Base-by-base conservation (phyloP, 2,329 filamentous ascomycete genomes). In the Orbilia brochopaga region DNA sequence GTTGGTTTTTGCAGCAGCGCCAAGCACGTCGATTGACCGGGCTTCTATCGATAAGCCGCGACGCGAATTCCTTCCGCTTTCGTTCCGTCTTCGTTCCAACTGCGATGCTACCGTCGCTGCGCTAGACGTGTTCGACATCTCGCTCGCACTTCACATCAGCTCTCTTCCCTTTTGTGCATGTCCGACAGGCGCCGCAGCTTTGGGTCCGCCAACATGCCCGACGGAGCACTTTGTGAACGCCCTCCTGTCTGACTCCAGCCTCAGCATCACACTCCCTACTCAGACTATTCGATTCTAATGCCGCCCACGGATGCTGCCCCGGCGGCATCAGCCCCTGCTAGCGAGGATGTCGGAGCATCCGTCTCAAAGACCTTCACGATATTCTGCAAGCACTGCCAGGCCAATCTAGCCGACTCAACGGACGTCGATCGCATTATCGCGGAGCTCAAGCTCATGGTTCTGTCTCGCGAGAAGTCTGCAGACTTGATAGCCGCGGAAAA, bases 351-450 rank as follows among this genome's bases (percentile, higher is more conserved):
- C n/a, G 35, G 5, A 7, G 10, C 24, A 11, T 32, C 52, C 27
- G 32, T 37, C 24, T 37, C 32, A 17, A 37, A 37, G 7, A 44
- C 35, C 1, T 63, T 58, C 53, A 50, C 50, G 17, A 21, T 69
- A 15, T 15, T 35, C 54, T 70, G 65, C 48, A 52, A 56, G 30
- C 37, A 63, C 13, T 54, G 53, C 23, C 24, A 23, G 21, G 27
- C 48, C 13, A 44, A 24, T n/a, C n/a, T 70, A 2, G 65, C 44
- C 46, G 23, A 59, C 19, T 63, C 58, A 0, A 2, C 48, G 1
- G 21, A 17, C 2, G 46, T 54, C 27, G 44, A 63, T 48, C 48
- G 46, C 53, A 51, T 35, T 35, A 15, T 63, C 19, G 32, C 58
- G 1, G 37, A 19, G n/a, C 13, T 42, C 4, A 53, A 63, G 11